These are phyloP conservation scores for Aureobasidium lini DNA, from an alignment of 2,329 filamentous ascomycete genomes.

Conservation along the genomic window DNA sequence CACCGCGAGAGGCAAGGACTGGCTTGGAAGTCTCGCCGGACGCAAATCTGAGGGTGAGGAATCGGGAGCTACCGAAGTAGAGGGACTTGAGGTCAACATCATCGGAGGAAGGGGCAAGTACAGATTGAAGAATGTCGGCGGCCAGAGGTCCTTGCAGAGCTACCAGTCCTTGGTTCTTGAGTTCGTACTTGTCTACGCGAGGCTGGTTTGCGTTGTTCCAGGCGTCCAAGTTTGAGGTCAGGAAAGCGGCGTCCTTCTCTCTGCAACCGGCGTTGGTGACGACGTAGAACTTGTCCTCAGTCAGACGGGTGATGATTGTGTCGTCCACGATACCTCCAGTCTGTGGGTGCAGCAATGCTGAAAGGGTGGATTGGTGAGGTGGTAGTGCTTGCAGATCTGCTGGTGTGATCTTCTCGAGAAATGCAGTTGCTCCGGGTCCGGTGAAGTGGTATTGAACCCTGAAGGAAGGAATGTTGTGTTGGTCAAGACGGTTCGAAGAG, in stretches of 20 bases:
- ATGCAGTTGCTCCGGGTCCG: slow-evolving; percentile 70
- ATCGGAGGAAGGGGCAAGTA: slow-evolving; percentile 48
- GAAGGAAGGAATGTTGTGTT: slow-evolving; percentile 15
- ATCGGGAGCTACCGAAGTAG: slow-evolving; percentile 72
- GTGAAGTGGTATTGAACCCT: slow-evolving; percentile 75
- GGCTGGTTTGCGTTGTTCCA: slow-evolving; percentile 45
- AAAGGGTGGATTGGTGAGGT: slow-evolving; percentile 68
- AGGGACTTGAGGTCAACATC: slow-evolving; percentile 52
- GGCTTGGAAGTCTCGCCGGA: slow-evolving; percentile 42
- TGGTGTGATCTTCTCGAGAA: slow-evolving; percentile 80
- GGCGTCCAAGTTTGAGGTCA: slow-evolving; percentile 59
- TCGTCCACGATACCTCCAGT: slow-evolving; percentile 94
- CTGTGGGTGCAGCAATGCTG: slow-evolving; percentile 68
- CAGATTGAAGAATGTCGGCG: slow-evolving; percentile 57
- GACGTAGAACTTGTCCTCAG: slow-evolving; percentile 69
- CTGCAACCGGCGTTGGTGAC: slow-evolving; percentile 92
- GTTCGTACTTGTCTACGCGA: slow-evolving; percentile 31
- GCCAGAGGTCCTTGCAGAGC: slow-evolving; percentile 83
- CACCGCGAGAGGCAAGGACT: slow-evolving; percentile 75
- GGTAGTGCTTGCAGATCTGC: slow-evolving; percentile 59
- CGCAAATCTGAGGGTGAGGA: slow-evolving; percentile 56
- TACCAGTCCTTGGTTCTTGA: slow-evolving; percentile 64
- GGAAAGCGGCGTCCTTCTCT: slow-evolving; percentile 76
- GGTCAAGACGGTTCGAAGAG: neutral
- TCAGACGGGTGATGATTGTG: slow-evolving; percentile 78